Percentiles rank a stretch among this genome's conserved stretches.
phyloP scores from a whole-genome alignment of 768 basidiomycete genomes.

The Suillus discolor region DNA sequence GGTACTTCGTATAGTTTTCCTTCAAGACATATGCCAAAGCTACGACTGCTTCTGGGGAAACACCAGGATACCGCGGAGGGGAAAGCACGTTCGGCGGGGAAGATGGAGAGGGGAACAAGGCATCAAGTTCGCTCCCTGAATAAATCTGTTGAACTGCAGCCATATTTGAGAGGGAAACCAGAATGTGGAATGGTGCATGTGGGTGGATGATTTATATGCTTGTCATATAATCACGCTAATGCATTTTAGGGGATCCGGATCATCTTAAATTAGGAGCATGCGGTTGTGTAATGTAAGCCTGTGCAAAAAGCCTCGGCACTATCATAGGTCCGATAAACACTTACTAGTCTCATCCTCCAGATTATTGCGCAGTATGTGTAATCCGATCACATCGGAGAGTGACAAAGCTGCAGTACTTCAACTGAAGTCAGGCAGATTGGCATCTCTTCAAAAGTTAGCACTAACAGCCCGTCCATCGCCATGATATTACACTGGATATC shows the following conservation, averaged over 20 bases:
- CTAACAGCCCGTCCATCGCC: background rate
- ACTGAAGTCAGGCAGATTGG: background rate
- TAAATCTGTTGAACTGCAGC: background rate
- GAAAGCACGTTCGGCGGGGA: constrained; percentile 6
- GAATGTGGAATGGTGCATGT: background rate
- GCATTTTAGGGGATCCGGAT: background rate
- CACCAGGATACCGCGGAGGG: constrained; percentile 14
- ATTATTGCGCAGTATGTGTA: background rate
- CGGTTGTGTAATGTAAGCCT: too few species aligned
- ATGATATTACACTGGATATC: too few species aligned
- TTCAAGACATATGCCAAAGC: constrained; percentile 38
- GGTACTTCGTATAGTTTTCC: constrained; percentile 50
- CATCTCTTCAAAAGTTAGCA: background rate
- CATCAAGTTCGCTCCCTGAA: constrained; percentile 2
- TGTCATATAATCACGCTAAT: background rate
- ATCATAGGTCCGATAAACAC: too few species aligned
- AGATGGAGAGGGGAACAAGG: constrained; percentile 13
- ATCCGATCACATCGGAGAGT: background rate
- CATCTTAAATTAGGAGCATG: too few species aligned
- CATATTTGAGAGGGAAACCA: background rate
- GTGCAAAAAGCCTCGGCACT: too few species aligned
- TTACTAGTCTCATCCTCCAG: too few species aligned
- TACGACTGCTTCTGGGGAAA: constrained; percentile 28
- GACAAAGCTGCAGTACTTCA: background rate
- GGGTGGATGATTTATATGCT: background rate